phyloP scores from a whole-genome alignment of 257 asterid species.

The Lantana camara region DNA sequence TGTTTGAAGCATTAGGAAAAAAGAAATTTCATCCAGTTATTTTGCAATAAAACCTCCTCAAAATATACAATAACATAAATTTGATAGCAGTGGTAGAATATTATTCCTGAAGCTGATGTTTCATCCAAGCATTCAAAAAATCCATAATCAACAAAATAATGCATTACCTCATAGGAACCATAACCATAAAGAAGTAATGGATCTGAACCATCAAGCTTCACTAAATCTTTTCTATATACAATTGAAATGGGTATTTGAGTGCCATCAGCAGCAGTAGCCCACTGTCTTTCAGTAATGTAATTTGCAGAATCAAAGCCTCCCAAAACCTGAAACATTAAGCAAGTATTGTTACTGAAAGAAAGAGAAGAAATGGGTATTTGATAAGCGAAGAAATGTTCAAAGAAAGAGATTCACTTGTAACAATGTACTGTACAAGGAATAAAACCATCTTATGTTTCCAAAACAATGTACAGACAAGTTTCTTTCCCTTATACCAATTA shows the following conservation, averaged over 20 bases:
- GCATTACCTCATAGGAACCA: conserved; percentile 93
- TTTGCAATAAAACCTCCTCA: conserved; percentile 1
- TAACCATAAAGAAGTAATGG: conserved; percentile 92
- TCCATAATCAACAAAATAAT: conserved; percentile 5
- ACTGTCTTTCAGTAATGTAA: conserved; percentile 78
- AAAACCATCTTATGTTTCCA: not conserved
- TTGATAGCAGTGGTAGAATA: not conserved
- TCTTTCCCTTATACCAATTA: not conserved
- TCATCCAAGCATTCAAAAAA: conserved; percentile 26
- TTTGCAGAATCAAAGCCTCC: conserved; percentile 86
- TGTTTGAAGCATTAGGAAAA: conserved; percentile 47
- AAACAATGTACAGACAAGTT: not conserved
- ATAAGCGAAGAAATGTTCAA: not conserved
- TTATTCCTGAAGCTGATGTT: conserved; percentile 5
- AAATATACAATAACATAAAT: not conserved
- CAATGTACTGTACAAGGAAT: not conserved
- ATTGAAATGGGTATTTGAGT: conserved; percentile 81
- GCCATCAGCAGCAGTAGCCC: conserved; percentile 94
- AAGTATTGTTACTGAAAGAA: not conserved
- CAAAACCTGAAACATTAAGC: conserved; percentile 59
- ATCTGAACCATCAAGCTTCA: conserved; percentile 85
- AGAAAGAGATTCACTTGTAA: not conserved
- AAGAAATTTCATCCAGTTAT: too few relatives aligned
- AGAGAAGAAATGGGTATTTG: too few relatives aligned
- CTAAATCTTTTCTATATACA: conserved; percentile 69